Evolutionary conservation across 345 rosid genomes (phyloP), one percentile per base, ranked within the genome.

Genomic region (Viola odorata): DNA sequence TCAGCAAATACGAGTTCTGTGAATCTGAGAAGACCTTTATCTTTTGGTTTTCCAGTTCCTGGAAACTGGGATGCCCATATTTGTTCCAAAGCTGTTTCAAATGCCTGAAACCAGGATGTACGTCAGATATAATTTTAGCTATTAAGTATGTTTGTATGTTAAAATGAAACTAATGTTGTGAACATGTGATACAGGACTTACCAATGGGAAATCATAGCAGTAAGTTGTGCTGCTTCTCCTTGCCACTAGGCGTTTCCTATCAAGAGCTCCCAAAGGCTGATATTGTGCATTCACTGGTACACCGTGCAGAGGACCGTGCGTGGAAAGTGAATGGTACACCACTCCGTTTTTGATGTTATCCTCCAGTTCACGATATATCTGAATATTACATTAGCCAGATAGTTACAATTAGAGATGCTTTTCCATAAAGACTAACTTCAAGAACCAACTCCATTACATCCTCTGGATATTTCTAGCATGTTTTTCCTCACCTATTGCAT

Each of bases 131-230:
- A 57, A 68, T 39, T 49, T 69, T 15, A 48, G 51, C 57, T 15
- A 12, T 41, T 53, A 54, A 12, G 39, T 58, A 39, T 45, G 55
- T 54, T 37, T 49, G 5, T 14, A 5, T 6, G 37, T 0, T n/a
- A 40, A 64, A 55, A 37, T 0, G 12, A 12, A 50, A n/a, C 40
- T 0, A 5, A 15, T 37, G 36, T 16, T 52, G 12, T 17, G 58
- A 71, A 42, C 8, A 63, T 36, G 47, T 38, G 65, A 12, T 60
- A 63, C 45, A 59, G 41, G 61, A 70, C 97, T 76, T 51, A 95
- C 97, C 88, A 91, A 69, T 41, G 97, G 99, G 67, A 95, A 95
- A 76, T 95, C 99, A 64, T 95, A 84, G 87, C 99, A 95, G 65
- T 95, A 91, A 45, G 99, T 95, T 51, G 99, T 88, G 77, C 66